Conservation (phyloP, 345 rosid genomes). For the Garcia nutans region DNA sequence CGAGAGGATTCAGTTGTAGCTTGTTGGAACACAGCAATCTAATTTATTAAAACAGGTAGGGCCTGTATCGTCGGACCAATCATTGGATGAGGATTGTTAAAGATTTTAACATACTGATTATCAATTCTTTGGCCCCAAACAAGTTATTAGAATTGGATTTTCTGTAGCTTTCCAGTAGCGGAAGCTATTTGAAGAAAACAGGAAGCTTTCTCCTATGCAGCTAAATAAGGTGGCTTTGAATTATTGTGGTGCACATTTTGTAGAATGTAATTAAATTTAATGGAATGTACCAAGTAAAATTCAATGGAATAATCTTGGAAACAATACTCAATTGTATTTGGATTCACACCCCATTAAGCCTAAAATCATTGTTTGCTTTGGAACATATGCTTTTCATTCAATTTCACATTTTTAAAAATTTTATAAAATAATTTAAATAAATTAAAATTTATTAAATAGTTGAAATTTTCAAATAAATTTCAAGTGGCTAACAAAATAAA, state of each 20-base stretch:
- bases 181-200: background rate
- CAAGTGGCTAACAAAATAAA: no score
- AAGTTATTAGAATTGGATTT: background rate
- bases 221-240: background rate
- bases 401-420: no score
- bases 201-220: background rate
- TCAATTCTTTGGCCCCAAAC: background rate
- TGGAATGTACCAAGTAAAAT: no score
- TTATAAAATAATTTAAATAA: no score
- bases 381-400: no score
- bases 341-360: slow-evolving; percentile 89
- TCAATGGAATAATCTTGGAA: slow-evolving; percentile 60
- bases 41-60: background rate
- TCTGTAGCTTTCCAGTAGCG: background rate
- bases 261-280: no score
- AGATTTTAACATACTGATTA: background rate
- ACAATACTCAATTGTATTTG: slow-evolving; percentile 76
- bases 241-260: background rate
- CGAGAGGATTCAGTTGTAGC: background rate
- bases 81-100: slow-evolving; percentile 12
- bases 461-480: no score
- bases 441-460: no score
- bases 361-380: slow-evolving; percentile 61
- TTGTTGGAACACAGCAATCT: background rate
- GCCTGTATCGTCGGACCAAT: background rate